Evolutionary conservation across 2,329 filamentous ascomycete genomes (phyloP), one percentile per base, ranked within the genome.

Genomic region (Diaporthe citrichinensis): DNA sequence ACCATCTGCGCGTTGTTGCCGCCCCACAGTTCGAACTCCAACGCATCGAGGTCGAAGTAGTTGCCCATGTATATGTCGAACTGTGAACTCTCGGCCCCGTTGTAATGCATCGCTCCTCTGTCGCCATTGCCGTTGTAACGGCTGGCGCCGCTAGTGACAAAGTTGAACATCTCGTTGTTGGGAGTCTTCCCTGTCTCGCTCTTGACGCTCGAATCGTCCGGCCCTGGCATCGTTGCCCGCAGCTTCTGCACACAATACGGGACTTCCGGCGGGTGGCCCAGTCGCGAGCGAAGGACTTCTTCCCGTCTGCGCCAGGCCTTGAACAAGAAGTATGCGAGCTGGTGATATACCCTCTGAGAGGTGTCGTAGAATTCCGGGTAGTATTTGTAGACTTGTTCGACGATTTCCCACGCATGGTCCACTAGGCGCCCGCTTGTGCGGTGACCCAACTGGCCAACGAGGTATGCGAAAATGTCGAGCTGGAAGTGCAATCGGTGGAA

Each of bases 401-500:
- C 82, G 34, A 85, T 82, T 12, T 78, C 79, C 90, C 90, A 92
- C 1, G 87, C 90, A 41, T 87, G 85, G 59, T 91, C 89, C 12
- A 90, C 87, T 14, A 91, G 82, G 4, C 80, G 81, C 12, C 90
- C 90, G 2, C 84, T 84, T 0, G 84, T 85, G 51, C 88, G 87
- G 44, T 86, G 84, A 77, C 85, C 87, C 17, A 92, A 85, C 79
- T 91, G 88, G 6, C 88, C 88, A 0, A 87, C 87, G 80, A 91
- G 85, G 79, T 90, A 90, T 51, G 88, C 83, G 76, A 91, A 89
- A 34, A 91, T 83, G 73, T 90, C 90, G 65, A 88, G 81, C 78
- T 91, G 89, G 80, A 92, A 90, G 78, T 90, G 87, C 34, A 84
- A 82, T 76, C 86, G 86, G 80, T 87, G 84, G 78, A 88, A 91